Base-by-base conservation (phyloP, 2,329 filamentous ascomycete genomes). In the Sarocladium kiliense region DNA sequence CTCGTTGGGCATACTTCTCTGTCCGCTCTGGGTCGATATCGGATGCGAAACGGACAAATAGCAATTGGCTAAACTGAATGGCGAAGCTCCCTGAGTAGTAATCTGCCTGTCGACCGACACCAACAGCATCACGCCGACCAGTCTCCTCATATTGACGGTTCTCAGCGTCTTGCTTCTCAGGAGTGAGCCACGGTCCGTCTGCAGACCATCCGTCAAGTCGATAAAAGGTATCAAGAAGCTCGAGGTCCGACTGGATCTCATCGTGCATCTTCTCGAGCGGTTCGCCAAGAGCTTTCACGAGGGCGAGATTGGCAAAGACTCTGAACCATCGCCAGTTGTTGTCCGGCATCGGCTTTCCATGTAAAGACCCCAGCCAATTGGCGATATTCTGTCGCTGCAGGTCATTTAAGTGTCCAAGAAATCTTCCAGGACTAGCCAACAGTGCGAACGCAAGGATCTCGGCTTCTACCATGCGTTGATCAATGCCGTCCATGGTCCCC, bases 31-130 rank as follows among this genome's bases (percentile, higher is more conserved):
- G 64, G 50, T 79, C 76, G 2, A 75, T 41, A 16, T 77, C 71
- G 0, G 59, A 56, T 0, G 74, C 75, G 57, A 76, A 74, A 7
- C 70, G 72, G 0, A 70, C 65, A 57, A 76, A 80, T 0, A 79
- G 62, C 2, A 80, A 62, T 56, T 80, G 77, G 2, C 70, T 72
- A 32, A 79, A 80, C 55, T 80, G 77, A 9, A 80, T 77, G 0
- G 77, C 77, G 55, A 80, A 80, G 45, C 77, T 80, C 0, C 77
- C 77, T 1, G 77, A 79, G 55, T 80, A 80, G 60, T 80, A 79
- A 53, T 80, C 77, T 0, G 71, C 76, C 45, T 80, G 77, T 4
- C 69, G 41, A 1, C 68, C 66, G 0, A 60, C 47, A 0, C 64
- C 63, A 1, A 65, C 53, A 0, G 45, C 39, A 18, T 67, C 65